phyloP scores from a whole-genome alignment of 2,329 filamentous ascomycete species.

The Nigrospora osmanthi region DNA sequence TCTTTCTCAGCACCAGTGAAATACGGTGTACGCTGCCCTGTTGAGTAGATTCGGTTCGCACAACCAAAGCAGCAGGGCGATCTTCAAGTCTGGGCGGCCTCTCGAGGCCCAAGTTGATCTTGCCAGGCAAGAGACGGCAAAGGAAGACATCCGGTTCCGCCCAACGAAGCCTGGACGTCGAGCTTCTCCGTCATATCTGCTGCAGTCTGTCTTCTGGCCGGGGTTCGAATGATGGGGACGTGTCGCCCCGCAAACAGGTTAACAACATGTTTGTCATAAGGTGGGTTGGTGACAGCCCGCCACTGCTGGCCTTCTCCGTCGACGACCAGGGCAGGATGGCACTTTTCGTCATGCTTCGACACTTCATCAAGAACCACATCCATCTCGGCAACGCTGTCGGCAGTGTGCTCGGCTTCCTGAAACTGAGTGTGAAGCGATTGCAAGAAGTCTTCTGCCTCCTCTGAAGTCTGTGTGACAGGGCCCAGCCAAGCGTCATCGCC shows the following conservation, averaged over 20 bases:
- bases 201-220: constrained; percentile 9
- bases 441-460: constrained; percentile 2
- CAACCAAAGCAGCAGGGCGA: too few species aligned
- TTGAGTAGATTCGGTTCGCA: too few species aligned
- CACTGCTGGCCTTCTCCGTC: constrained; percentile 2
- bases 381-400: background rate
- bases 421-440: background rate
- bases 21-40: too few species aligned
- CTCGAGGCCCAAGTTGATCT: too few species aligned
- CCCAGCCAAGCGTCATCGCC: background rate
- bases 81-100: too few species aligned
- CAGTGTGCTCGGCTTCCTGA: background rate
- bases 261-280: constrained; percentile 9
- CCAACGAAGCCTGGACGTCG: background rate
- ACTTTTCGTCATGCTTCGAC: background rate
- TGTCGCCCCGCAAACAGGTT: constrained; percentile 9
- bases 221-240: constrained; percentile 12
- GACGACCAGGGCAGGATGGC: background rate
- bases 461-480: background rate
- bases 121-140: too few species aligned
- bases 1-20: too few species aligned
- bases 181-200: constrained; percentile 9
- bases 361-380: background rate
- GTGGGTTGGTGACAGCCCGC: constrained; percentile 6
- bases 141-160: too few species aligned